Evolutionary conservation across 2,329 filamentous ascomycete species (phyloP).

Genomic region (Apiospora rasikravindrae): DNA sequence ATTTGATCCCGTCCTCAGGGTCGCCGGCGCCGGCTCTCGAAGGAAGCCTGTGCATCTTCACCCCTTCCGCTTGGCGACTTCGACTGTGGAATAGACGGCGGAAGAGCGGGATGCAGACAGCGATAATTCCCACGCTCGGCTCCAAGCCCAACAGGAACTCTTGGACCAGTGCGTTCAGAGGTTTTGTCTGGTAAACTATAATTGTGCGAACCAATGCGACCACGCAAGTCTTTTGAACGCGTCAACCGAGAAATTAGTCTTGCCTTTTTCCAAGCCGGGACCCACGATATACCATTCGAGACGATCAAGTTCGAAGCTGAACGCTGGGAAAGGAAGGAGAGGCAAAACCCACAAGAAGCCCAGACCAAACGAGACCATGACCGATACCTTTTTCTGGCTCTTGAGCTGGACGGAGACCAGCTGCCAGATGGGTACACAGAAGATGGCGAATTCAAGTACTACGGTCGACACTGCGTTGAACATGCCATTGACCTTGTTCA

Average conservation of each 20-base stretch:
- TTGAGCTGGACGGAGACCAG: not conserved
- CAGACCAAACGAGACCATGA: not conserved
- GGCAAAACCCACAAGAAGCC: not conserved
- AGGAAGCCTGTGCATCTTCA: not conserved
- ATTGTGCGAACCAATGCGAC: not conserved
- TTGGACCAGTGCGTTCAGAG: too few relatives aligned
- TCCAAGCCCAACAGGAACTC: not conserved
- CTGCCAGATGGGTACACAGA: not conserved
- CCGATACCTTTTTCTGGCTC: not conserved
- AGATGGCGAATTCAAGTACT: not conserved
- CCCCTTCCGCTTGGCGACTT: too few relatives aligned
- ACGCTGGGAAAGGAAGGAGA: too few relatives aligned
- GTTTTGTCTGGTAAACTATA: not conserved
- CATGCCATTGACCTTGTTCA: not conserved
- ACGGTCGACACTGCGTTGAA: not conserved
- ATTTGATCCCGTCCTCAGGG: not conserved
- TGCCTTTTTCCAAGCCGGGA: too few relatives aligned
- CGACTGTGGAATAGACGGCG: not conserved
- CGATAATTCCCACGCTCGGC: not conserved
- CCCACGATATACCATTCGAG: too few relatives aligned
- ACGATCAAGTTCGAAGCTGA: too few relatives aligned
- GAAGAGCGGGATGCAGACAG: not conserved
- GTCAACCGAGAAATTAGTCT: too few relatives aligned
- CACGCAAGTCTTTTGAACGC: not conserved
- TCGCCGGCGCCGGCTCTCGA: not conserved